A percentile compares a stretch with the other conserved stretches of the same genome.
phyloP scores from a whole-genome alignment of 345 rosid species.

The Dipteronia sinensis region DNA sequence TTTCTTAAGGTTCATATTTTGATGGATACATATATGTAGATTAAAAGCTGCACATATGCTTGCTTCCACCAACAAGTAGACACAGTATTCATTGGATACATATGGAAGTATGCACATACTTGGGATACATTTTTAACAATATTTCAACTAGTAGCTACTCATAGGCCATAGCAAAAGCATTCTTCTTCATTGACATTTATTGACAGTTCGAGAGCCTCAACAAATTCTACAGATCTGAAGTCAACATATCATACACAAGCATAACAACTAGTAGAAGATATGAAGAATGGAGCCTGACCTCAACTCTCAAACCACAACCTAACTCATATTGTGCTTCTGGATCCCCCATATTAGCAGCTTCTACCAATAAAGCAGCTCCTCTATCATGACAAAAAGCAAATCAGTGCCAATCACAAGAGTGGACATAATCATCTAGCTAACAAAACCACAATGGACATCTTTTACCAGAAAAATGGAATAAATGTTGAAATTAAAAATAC shows the following conservation, averaged over 20 bases:
- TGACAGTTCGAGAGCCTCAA: no score
- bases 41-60: background rate
- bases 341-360: slow-evolving; percentile 96
- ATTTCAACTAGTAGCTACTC: background rate
- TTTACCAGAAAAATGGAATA: background rate
- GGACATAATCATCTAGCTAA: background rate
- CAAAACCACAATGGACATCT: background rate
- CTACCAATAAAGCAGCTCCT: slow-evolving; percentile 92
- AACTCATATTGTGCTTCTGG: slow-evolving; percentile 85
- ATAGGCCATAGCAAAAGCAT: background rate
- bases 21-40: background rate
- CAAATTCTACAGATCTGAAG: background rate
- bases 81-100: background rate
- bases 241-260: background rate
- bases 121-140: background rate
- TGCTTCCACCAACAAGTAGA: background rate
- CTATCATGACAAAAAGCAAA: slow-evolving; percentile 30
- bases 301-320: slow-evolving; percentile 81
- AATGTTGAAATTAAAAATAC: background rate
- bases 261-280: background rate
- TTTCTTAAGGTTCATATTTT: background rate
- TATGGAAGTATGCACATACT: background rate
- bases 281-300: slow-evolving; percentile 47
- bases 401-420: slow-evolving; percentile 8
- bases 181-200: background rate